Percentiles rank a stretch among this genome's conserved stretches.
Conservation (phyloP, 768 basidiomycete species). For the Suillus paluster region DNA sequence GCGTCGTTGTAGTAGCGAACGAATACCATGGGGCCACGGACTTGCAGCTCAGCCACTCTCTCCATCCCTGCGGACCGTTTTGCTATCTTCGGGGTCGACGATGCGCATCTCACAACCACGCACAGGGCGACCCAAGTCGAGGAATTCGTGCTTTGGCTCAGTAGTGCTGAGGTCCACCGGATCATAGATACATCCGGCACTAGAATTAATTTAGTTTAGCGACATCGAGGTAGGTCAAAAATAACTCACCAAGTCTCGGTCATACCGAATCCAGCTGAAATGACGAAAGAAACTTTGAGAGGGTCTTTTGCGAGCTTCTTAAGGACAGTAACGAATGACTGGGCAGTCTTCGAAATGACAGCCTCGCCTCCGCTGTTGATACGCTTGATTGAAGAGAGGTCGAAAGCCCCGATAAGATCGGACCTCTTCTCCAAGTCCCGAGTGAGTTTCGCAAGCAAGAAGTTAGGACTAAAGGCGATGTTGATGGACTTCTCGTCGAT, state of each 20-base stretch:
- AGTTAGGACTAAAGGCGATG: conserved; percentile 44
- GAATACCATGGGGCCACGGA: conserved; percentile 45
- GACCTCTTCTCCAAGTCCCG: conserved; percentile 33
- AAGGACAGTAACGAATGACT: conserved; percentile 37
- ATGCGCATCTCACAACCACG: conserved; percentile 39
- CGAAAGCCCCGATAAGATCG: conserved; percentile 28
- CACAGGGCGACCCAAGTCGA: conserved; percentile 35
- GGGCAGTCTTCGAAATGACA: conserved; percentile 41
- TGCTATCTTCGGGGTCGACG: conserved; percentile 31
- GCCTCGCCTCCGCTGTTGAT: conserved; percentile 50
- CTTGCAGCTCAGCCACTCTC: conserved; percentile 43
- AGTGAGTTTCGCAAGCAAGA: conserved; percentile 42
- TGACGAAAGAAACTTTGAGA: conserved; percentile 19
- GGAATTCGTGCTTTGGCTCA: conserved; percentile 33
- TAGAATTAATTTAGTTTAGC: background rate
- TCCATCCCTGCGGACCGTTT: conserved; percentile 23
- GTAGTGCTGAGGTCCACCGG: conserved; percentile 20
- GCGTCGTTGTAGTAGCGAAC: conserved; percentile 50
- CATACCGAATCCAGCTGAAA: conserved; percentile 47
- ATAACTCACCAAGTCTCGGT: conserved; percentile 42
- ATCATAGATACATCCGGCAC: conserved; percentile 44
- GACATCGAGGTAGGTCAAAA: background rate
- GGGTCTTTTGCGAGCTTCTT: conserved; percentile 25
- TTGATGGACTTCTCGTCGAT: conserved; percentile 37
- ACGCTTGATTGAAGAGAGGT: conserved; percentile 37